Evolutionary conservation across 495 filamentous ascomycete species (phyloP).

Genomic region (Mytilinidion resinicola): DNA sequence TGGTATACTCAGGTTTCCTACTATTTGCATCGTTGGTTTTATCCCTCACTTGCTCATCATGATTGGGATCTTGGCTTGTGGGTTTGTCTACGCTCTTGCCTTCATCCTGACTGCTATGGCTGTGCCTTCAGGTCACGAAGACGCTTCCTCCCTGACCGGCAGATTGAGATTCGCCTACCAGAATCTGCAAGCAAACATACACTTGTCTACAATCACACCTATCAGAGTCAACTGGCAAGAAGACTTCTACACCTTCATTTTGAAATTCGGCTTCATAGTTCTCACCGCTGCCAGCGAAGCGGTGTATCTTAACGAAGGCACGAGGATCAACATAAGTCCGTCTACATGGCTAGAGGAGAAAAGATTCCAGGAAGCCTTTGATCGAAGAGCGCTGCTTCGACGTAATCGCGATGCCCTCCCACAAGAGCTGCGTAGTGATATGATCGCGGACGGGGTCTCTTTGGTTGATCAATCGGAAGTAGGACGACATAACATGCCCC

Average conservation of each 20-base stretch:
- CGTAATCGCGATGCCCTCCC: slow-evolving; percentile 23
- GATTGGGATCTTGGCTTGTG: slow-evolving; percentile 66
- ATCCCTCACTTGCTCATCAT: slow-evolving; percentile 86
- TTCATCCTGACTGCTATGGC: slow-evolving; percentile 69
- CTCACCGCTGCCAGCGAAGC: slow-evolving; percentile 91
- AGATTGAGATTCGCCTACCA: slow-evolving; percentile 62
- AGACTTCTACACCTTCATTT: slow-evolving; percentile 88
- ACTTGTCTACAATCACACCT: slow-evolving; percentile 53
- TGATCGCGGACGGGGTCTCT: slow-evolving; percentile 40
- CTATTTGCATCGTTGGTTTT: slow-evolving; percentile 90
- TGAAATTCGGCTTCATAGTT: slow-evolving; percentile 77
- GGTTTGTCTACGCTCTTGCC: slow-evolving; percentile 67
- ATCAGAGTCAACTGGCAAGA: slow-evolving; percentile 75
- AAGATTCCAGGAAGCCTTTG: slow-evolving; percentile 52
- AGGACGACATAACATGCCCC: background rate
- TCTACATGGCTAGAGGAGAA: slow-evolving; percentile 93
- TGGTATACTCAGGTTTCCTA: slow-evolving; percentile 71
- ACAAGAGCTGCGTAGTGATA: slow-evolving; percentile 27
- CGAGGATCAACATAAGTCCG: slow-evolving; percentile 61
- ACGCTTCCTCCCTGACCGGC: slow-evolving; percentile 41
- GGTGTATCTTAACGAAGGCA: slow-evolving; percentile 89
- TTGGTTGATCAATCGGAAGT: slow-evolving; percentile 6
- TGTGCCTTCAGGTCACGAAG: slow-evolving; percentile 43
- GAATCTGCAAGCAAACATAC: slow-evolving; percentile 88
- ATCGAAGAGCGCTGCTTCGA: slow-evolving; percentile 19